phyloP scores from a whole-genome alignment of 2,329 filamentous ascomycete genomes.

The Phyllosticta paracitricarpa region DNA sequence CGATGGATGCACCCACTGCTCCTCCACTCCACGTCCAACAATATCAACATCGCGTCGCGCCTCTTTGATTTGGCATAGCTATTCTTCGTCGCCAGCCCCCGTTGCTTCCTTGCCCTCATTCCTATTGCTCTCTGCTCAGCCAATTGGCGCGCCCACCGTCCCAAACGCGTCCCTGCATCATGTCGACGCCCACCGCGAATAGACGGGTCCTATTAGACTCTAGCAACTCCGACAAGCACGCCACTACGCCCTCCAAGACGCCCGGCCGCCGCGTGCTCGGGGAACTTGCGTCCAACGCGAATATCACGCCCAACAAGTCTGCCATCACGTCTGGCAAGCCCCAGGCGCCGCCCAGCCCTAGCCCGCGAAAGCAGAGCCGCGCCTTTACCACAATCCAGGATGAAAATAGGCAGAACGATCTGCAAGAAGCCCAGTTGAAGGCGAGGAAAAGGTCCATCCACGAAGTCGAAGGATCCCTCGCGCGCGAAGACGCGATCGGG shows the following conservation, averaged over 20 bases:
- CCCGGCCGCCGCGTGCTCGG: conserved; percentile 26
- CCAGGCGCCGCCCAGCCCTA: conserved; percentile 18
- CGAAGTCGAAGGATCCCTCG: conserved; percentile 22
- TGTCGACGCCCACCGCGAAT: conserved; percentile 9
- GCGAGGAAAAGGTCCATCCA: conserved; percentile 27
- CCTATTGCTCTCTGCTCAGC: neutral
- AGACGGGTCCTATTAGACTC: conserved; percentile 2
- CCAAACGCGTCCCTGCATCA: conserved; percentile 10
- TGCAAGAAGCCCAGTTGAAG: conserved; percentile 8
- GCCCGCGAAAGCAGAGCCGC: conserved; percentile 25
- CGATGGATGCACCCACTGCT: neutral
- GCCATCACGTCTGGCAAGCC: conserved; percentile 24
- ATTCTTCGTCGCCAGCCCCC: neutral
- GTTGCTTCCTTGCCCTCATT: neutral
- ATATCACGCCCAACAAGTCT: conserved; percentile 3
- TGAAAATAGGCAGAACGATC: conserved; percentile 18
- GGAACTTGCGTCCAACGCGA: conserved; percentile 23
- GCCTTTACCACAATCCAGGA: conserved; percentile 18
- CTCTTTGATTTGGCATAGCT: neutral
- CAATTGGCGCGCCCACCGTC: neutral
- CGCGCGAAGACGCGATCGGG: conserved; percentile 13
- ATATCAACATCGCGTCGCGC: conserved; percentile 3
- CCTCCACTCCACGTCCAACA: neutral
- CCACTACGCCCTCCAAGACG: conserved; percentile 20
- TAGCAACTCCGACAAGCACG: conserved; percentile 3